A percentile compares a stretch with the other conserved stretches of the same genome.
Evolutionary conservation across 352 stramenopile species (phyloP).

Genomic region (Globisporangium ultimum): DNA sequence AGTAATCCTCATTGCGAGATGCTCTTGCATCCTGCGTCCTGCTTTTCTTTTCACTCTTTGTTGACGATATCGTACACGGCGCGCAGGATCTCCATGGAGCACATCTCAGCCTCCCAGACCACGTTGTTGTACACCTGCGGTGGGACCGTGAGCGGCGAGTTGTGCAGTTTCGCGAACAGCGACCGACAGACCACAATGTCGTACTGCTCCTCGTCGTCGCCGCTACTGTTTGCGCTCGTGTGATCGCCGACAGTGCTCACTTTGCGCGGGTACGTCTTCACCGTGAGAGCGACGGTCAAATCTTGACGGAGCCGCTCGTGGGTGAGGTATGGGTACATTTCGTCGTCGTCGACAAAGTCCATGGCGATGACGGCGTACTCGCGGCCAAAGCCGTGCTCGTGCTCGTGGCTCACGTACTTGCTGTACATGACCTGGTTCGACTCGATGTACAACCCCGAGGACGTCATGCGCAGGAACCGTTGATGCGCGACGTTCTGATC

Average conservation of each 20-base stretch:
- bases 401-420: constrained; percentile 1
- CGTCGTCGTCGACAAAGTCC: constrained; percentile 48
- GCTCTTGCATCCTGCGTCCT: neutral
- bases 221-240: too few species aligned
- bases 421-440: constrained; percentile 9
- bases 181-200: constrained; percentile 11
- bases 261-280: neutral
- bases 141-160: constrained; percentile 3
- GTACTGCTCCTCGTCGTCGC: neutral
- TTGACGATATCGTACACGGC: constrained; percentile 13
- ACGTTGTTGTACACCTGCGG: constrained; percentile 8
- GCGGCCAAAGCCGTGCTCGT: too few species aligned
- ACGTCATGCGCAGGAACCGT: constrained; percentile 6
- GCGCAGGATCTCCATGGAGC: constrained; percentile 16
- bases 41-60: neutral
- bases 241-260: too few species aligned
- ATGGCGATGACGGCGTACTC: constrained; percentile 30
- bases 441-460: constrained; percentile 10
- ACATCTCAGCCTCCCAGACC: constrained; percentile 12
- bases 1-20: too few species aligned
- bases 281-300: constrained; percentile 21
- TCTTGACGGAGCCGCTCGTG: constrained; percentile 20
- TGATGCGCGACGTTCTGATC: neutral
- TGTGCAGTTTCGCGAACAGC: constrained; percentile 8
- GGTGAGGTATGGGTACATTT: constrained; percentile 26